Percentiles rank a stretch among this genome's conserved stretches.
phyloP scores from a whole-genome alignment of 139 green algal genomes.

The Diplosphaera chodatii region DNA sequence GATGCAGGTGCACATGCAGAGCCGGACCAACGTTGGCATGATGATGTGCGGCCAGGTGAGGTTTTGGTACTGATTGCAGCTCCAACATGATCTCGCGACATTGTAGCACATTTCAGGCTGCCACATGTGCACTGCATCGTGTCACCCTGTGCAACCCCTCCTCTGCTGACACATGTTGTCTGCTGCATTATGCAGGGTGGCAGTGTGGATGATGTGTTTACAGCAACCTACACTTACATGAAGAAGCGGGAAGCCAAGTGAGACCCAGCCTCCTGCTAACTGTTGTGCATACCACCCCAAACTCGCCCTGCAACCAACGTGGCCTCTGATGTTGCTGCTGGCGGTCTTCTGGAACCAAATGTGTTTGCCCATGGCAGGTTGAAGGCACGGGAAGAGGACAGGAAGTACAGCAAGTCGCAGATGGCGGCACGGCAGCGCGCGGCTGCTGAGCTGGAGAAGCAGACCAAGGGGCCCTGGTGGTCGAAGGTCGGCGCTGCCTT shows the following conservation, averaged over 20 bases:
- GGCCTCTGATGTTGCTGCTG: too few relatives aligned
- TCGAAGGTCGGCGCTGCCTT: neutral
- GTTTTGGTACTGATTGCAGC: too few relatives aligned
- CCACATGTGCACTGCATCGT: too few relatives aligned
- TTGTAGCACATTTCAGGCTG: too few relatives aligned
- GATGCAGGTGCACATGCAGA: constrained; percentile 46
- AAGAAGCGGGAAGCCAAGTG: constrained; percentile 36
- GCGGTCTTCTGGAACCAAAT: too few relatives aligned
- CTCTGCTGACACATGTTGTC: too few relatives aligned
- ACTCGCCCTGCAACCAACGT: too few relatives aligned
- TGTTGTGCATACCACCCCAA: too few relatives aligned
- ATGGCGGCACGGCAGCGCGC: neutral
- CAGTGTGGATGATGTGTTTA: constrained; percentile 32
- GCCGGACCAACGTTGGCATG: constrained; percentile 58
- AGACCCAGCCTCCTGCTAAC: too few relatives aligned
- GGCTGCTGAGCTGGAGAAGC: neutral
- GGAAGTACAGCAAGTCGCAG: neutral
- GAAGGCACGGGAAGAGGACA: neutral
- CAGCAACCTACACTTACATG: constrained; percentile 30
- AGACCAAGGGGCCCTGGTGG: neutral
- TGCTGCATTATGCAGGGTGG: constrained; percentile 49
- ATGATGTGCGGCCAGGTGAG: constrained; percentile 70
- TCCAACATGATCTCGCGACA: too few relatives aligned
- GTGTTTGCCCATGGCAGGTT: neutral
- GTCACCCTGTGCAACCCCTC: too few relatives aligned